Base-by-base conservation (phyloP, 345 rosid species). In the Linum tenue region DNA sequence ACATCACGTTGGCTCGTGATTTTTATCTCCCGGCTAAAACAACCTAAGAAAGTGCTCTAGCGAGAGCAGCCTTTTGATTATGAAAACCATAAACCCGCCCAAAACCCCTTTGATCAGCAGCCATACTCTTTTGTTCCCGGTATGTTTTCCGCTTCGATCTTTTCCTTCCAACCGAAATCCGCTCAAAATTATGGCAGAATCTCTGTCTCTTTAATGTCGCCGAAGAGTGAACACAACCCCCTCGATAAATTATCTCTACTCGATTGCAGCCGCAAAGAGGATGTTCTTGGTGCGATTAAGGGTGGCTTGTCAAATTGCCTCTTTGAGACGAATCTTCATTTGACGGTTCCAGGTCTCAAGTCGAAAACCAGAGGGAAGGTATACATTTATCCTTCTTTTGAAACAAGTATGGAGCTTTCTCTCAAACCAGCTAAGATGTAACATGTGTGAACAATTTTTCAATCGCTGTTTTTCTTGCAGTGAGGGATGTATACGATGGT, bases 351-450 rank as follows among this genome's bases (percentile, higher is more conserved):
- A 53, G 89, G 85, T 70, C 80, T 92, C 63, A 80, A 76, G 65
- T 85, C 94, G 74, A 86, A 87, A 78, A 77, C 71, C 73, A 79
- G 90, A 76, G 98, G 98, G 73, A 92, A 92, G 94, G 98, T 92
- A n/a, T n/a, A n/a, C n/a, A 36, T 55, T 6, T 37, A 31, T 22
- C 38, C 14, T n/a, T n/a, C n/a, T n/a, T n/a, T 14, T 40, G 58
- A 35, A 12, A 40, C 31, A 22, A 22, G 31, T 22, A 22, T 4
- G 53, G 67, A 50, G 17, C 61, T 39, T 41, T n/a, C n/a, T 16
- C 17, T 0, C 9, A n/a, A n/a, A 48, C 16, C 31, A 22, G 31
- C 1, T 22, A 22, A 22, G 31, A 22, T 22, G 31, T 22, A 22
- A 22, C 31, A 48, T 48, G 42, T 3, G 22, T 39, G n/a, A 36